Conservation (phyloP, 2,329 filamentous ascomycete species). For the Hymenoscyphus fraxineus region DNA sequence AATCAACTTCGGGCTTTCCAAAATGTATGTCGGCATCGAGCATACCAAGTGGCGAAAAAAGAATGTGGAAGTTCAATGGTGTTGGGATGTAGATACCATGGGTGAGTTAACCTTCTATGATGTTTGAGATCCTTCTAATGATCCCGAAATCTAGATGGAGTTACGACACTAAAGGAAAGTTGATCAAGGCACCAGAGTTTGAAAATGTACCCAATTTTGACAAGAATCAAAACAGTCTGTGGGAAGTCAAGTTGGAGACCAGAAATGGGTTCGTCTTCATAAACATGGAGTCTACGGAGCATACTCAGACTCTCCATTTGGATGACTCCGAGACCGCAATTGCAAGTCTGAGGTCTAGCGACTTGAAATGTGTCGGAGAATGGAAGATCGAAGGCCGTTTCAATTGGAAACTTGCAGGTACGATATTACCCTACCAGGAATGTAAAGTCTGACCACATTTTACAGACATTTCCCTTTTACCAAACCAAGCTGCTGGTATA, state of each 20-base stretch:
- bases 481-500: neutral
- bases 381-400: constrained; percentile 28
- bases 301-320: constrained; percentile 7
- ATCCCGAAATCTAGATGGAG: constrained; percentile 20
- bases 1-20: constrained; percentile 28
- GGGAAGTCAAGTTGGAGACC: constrained; percentile 25
- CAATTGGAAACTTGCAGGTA: constrained; percentile 33
- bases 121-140: neutral
- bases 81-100: constrained; percentile 32
- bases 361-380: constrained; percentile 20
- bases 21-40: constrained; percentile 33
- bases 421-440: neutral
- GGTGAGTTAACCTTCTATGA: constrained; percentile 4
- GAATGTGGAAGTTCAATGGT: constrained; percentile 29
- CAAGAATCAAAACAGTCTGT: constrained; percentile 28
- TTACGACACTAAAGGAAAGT: constrained; percentile 29
- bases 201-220: constrained; percentile 30
- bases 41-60: constrained; percentile 31
- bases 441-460: constrained; percentile 9
- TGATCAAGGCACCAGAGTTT: constrained; percentile 33
- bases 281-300: constrained; percentile 22
- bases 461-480: constrained; percentile 6
- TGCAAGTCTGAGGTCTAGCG: constrained; percentile 10
- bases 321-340: constrained; percentile 1
- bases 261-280: constrained; percentile 26